phyloP scores from a whole-genome alignment of 225 moss, liverwort and hornwort genomes.

The Straminergon stramineum region DNA sequence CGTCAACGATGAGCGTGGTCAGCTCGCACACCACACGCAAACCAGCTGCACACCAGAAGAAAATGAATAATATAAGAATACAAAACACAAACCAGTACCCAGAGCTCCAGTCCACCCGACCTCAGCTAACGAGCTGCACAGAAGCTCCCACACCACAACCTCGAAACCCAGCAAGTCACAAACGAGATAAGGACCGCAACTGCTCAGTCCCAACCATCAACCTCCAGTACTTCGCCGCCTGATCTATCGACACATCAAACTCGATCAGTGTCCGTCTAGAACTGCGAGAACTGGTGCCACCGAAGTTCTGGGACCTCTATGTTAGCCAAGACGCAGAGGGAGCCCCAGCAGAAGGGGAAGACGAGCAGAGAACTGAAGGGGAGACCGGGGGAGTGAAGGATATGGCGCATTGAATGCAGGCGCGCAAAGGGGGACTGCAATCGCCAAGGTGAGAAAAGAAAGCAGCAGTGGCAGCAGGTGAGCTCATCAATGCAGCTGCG shows the following conservation, averaged over 20 bases:
- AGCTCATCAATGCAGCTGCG: conserved; percentile 19
- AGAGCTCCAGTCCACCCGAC: not conserved
- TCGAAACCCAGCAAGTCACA: not conserved
- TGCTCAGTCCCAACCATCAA: not conserved
- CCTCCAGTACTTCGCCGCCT: not conserved
- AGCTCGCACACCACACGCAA: not conserved
- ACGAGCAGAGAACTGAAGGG: not conserved
- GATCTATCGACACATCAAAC: not conserved
- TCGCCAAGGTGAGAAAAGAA: not conserved
- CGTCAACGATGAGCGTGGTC: not conserved
- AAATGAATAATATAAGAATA: not conserved
- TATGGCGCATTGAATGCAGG: conserved; percentile 43
- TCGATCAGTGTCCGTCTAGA: not conserved
- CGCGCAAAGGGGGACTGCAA: conserved; percentile 6
- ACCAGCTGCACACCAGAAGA: not conserved
- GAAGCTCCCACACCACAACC: not conserved
- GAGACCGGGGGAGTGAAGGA: not conserved
- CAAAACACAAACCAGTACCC: not conserved
- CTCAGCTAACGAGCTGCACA: not conserved
- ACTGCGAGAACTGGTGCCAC: not conserved
- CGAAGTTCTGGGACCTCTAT: not conserved
- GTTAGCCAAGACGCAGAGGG: too few relatives aligned
- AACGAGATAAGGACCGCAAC: not conserved
- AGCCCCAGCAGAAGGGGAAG: not conserved
- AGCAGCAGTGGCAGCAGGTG: conserved; percentile 24